Evolutionary conservation across 1,284 basidiomycete species (phyloP), one percentile per base, ranked within the genome.

Genomic region (Kwoniella shivajii): DNA sequence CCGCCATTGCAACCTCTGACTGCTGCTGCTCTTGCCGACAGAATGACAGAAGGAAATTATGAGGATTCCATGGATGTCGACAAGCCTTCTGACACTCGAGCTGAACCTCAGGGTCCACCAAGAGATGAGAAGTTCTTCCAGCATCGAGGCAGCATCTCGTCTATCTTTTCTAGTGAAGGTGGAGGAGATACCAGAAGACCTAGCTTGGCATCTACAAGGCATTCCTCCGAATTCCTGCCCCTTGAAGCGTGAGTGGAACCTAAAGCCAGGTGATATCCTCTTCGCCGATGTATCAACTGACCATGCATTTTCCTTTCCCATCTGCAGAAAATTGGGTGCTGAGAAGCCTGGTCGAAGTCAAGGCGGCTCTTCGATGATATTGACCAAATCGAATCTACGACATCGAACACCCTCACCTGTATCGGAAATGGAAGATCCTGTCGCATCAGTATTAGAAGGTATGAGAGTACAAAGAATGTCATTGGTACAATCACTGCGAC

Each of bases 391-490:
- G 13, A 45, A 60, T 29, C 41, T 39, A 1, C 54, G 60, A 16
- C 67, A 56, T 82, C 84, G n/a, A 2, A 86, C 86, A 1, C 81
- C 83, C 13, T 74, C 66, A 6, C 76, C 83, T 30, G 72, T 92
- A 49, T 84, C 84, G 41, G 78, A 81, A 26, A 85, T 87, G 64
- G 80, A 83, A 33, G 86, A 90, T 56, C 91, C 91, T 4, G 84
- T 94, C 37, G 83, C 83, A 68, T 82, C 85, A 54, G 84, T 93
- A 3, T 79, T 94, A 27, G 88, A 90, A 73, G 89, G 91, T 68
- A 92, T 94, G 88, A 83, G 91, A 46, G 86, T 92, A 71, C 91
- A 94, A 78, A 80, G 91, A 48, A 94, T 94, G 91, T 91, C 89
- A 67, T 76, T 94, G 56, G 92, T 90, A 67, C 91, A 92, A 80